These are phyloP conservation scores for Juglanconis oblonga DNA, from an alignment of 2,329 filamentous ascomycete genomes.

Conservation along the genomic window DNA sequence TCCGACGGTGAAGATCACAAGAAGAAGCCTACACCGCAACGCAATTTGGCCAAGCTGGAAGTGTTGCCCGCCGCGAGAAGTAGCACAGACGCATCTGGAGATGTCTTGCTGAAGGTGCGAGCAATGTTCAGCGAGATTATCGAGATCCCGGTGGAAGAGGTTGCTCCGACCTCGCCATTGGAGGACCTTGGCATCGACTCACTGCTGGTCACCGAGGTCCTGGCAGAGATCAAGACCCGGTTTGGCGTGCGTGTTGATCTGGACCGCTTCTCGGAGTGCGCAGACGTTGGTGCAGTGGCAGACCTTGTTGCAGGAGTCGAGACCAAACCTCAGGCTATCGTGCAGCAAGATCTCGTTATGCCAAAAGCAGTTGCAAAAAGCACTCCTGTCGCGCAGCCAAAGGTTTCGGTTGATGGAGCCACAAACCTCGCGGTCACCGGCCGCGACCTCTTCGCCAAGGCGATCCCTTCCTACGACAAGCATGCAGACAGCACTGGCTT, in stretches of 20 bases:
- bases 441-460: conserved; percentile 20
- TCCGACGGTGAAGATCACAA: too few species aligned
- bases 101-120: neutral
- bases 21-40: too few species aligned
- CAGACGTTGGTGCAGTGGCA: too few species aligned
- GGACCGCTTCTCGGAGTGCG: too few species aligned
- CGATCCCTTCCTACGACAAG: conserved; percentile 19
- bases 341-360: too few species aligned
- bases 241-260: conserved; percentile 9
- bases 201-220: conserved; percentile 32
- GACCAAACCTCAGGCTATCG: too few species aligned
- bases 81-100: neutral
- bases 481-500: neutral
- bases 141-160: conserved; percentile 20
- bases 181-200: conserved; percentile 36
- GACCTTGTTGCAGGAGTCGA: too few species aligned
- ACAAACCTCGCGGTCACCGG: neutral
- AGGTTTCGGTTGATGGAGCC: too few species aligned
- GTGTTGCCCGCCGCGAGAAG: neutral
- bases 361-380: too few species aligned
- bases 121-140: conserved; percentile 20
- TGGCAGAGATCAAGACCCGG: conserved; percentile 25
- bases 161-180: conserved; percentile 23
- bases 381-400: too few species aligned
- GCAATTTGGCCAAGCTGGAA: neutral